Evolutionary conservation across 306 rosid genomes (phyloP).

Genomic region (Rosa lucieae): DNA sequence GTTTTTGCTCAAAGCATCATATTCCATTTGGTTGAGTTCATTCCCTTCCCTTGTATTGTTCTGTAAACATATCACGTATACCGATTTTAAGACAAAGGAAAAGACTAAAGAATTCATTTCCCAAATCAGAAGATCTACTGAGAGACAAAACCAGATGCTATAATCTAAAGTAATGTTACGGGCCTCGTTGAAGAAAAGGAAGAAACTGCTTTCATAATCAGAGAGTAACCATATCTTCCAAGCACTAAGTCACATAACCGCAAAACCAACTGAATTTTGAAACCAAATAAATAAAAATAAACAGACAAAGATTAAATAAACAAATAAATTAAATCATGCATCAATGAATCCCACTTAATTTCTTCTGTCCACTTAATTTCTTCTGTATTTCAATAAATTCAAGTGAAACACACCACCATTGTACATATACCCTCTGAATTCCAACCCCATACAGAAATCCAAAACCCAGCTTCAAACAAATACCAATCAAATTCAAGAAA

Average conservation of each 20-base stretch:
- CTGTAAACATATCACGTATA: neutral
- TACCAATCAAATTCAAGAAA: neutral
- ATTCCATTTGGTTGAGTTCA: neutral
- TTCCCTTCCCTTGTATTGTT: neutral
- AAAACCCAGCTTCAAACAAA: neutral
- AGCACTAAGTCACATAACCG: neutral
- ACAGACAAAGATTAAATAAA: neutral
- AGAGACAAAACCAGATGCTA: neutral
- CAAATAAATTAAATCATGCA: neutral
- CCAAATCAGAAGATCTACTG: neutral
- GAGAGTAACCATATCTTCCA: neutral
- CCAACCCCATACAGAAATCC: neutral
- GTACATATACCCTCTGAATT: neutral
- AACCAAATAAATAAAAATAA: neutral
- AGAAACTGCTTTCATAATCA: neutral
- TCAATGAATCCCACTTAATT: conserved; percentile 4
- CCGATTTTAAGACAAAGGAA: neutral
- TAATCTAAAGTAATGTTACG: conserved; percentile 1
- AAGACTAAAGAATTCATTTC: neutral
- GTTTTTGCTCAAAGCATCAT: neutral
- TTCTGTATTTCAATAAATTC: neutral
- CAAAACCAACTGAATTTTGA: conserved; percentile 10
- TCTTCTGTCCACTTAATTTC: conserved; percentile 3
- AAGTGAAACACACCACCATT: neutral
- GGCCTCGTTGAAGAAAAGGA: neutral